Evolutionary conservation across 208 protist genomes (phyloP).

Genomic region (Phytomonas sp.): DNA sequence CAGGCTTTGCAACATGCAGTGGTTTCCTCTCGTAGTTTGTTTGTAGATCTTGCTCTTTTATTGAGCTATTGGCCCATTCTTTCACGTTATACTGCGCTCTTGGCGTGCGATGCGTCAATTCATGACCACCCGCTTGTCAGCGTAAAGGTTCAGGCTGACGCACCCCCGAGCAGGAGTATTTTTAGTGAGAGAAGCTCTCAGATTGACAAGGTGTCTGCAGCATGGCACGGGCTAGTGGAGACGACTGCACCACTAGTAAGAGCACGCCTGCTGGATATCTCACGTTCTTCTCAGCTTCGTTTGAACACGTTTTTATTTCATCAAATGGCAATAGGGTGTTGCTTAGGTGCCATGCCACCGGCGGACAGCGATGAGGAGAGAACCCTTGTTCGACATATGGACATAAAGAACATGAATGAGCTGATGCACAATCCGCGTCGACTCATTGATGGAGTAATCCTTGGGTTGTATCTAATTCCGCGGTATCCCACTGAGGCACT

Average conservation of each 20-base stretch:
- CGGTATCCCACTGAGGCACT: conserved; percentile 8
- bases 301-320: conserved; percentile 56
- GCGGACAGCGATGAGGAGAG: conserved; percentile 11
- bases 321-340: conserved; percentile 32
- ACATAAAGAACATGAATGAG: conserved; percentile 24
- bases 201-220: conserved; percentile 4
- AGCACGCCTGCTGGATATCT: conserved; percentile 30
- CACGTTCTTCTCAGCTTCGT: conserved; percentile 18
- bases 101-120: neutral
- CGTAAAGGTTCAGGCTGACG: neutral
- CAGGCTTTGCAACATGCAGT: conserved; percentile 10
- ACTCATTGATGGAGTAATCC: conserved; percentile 27
- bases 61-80: conserved; percentile 17
- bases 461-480: conserved; percentile 20
- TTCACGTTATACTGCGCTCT: neutral
- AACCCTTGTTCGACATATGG: conserved; percentile 27
- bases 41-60: conserved; percentile 27
- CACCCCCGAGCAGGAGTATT: neutral
- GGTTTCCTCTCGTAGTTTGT: conserved; percentile 18
- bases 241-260: conserved; percentile 14
- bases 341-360: conserved; percentile 18
- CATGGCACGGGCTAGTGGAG: conserved; percentile 9
- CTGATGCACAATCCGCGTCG: conserved; percentile 31
- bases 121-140: neutral
- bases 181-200: conserved; percentile 4